A percentile compares a stretch with the other conserved stretches of the same genome.
Conservation (phyloP, 2,329 filamentous ascomycete species). For the Colletotrichum filicis region DNA sequence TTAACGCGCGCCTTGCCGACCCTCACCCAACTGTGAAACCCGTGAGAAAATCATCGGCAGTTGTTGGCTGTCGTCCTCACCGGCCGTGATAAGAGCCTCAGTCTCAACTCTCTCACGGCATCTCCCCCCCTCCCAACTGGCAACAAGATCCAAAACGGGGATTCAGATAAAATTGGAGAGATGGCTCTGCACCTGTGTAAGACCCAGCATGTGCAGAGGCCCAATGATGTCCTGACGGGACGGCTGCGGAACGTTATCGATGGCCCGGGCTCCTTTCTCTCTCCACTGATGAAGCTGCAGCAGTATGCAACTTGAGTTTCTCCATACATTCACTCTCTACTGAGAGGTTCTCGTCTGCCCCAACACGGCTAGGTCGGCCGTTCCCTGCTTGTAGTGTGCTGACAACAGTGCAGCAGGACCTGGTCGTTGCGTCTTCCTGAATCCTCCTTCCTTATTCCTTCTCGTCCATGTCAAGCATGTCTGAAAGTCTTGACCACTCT, state of each 20-base stretch:
- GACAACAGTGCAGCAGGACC: background rate
- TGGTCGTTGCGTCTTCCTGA: background rate
- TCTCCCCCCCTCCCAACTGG: background rate
- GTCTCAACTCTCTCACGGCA: background rate
- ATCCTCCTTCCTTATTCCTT: background rate
- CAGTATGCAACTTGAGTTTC: conserved; percentile 11
- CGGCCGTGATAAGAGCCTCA: background rate
- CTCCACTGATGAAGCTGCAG: conserved; percentile 3
- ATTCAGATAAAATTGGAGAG: background rate
- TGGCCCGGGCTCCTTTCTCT: background rate
- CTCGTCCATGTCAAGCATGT: background rate
- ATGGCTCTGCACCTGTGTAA: background rate
- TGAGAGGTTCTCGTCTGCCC: background rate
- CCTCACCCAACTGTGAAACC: background rate
- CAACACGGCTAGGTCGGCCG: background rate
- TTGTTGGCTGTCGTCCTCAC: background rate
- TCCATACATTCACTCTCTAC: background rate
- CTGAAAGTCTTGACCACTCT: background rate
- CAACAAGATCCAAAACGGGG: background rate
- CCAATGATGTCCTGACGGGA: background rate
- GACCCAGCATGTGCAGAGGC: background rate
- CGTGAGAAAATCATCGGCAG: background rate
- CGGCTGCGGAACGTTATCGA: background rate
- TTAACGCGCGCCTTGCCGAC: background rate
- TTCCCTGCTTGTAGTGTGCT: background rate